phyloP scores from a whole-genome alignment of 2,329 filamentous ascomycete genomes.

The Ophioceras dolichostomum region DNA sequence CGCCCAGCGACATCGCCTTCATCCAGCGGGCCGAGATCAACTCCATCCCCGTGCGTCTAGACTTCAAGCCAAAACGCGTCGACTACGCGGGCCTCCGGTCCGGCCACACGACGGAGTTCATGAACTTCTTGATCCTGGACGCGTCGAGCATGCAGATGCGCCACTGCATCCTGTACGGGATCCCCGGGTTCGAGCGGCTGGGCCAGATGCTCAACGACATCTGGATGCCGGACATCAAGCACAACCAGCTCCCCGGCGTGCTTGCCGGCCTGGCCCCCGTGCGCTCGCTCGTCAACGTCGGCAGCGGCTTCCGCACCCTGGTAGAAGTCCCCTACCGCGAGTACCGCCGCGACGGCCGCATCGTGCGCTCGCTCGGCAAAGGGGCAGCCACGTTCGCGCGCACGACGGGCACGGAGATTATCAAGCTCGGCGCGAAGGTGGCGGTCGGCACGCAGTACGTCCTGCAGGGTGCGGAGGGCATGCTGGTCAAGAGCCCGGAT shows the following conservation, averaged over 20 bases:
- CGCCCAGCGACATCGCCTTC: conserved; percentile 67
- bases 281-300: conserved; percentile 83
- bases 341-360: conserved; percentile 85
- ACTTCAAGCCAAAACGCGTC: conserved; percentile 98
- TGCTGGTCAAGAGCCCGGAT: conserved; percentile 42
- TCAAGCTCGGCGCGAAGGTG: conserved; percentile 86
- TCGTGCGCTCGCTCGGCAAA: conserved; percentile 85
- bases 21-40: conserved; percentile 83
- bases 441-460: conserved; percentile 93
- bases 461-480: conserved; percentile 74
- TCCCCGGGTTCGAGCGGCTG: conserved; percentile 80
- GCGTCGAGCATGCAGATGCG: conserved; percentile 75
- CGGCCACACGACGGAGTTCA: conserved; percentile 91
- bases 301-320: conserved; percentile 73
- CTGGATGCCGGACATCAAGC: conserved; percentile 88
- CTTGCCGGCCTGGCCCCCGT: conserved; percentile 82
- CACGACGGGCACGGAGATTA: conserved; percentile 87
- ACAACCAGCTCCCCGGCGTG: conserved; percentile 79
- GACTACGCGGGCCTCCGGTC: conserved; percentile 89
- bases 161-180: conserved; percentile 85
- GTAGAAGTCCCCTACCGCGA: conserved; percentile 84
- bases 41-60: conserved; percentile 67
- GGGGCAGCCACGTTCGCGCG: conserved; percentile 82
- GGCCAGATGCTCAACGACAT: conserved; percentile 88
- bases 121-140: conserved; percentile 95